These are phyloP conservation scores for Hymenoscyphus fructigenus DNA, from an alignment of 2,329 filamentous ascomycete species.

Conservation along the genomic window DNA sequence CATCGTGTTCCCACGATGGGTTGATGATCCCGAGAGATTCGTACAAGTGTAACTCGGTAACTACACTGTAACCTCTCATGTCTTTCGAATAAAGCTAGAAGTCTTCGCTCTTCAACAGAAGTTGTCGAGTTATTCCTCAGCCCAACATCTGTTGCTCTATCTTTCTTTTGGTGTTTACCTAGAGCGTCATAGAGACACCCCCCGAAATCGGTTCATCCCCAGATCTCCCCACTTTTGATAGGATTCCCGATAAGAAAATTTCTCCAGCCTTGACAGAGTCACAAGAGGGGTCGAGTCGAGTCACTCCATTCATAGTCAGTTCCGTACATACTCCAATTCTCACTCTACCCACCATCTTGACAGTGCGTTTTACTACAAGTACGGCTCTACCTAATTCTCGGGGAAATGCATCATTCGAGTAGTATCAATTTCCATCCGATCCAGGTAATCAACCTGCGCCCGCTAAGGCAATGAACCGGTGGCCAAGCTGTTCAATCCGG, in stretches of 20 bases:
- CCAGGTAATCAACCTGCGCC: constrained; percentile 28
- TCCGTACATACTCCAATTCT: not conserved
- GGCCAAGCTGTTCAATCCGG: constrained; percentile 16
- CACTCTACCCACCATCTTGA: not conserved
- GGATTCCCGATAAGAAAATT: not conserved
- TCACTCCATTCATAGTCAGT: not conserved
- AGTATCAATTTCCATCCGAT: constrained; percentile 21
- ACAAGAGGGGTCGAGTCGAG: not conserved
- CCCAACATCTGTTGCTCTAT: too few species aligned
- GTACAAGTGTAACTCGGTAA: too few species aligned
- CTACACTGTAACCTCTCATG: too few species aligned
- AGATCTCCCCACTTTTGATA: constrained; percentile 5
- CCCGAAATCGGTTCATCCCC: not conserved
- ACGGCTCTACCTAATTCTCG: constrained; percentile 3
- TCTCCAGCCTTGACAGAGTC: not conserved
- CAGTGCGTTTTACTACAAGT: not conserved
- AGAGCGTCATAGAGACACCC: too few species aligned
- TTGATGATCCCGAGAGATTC: too few species aligned
- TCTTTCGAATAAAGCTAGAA: too few species aligned
- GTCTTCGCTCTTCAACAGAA: too few species aligned
- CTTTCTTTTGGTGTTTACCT: not conserved
- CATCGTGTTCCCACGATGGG: too few species aligned
- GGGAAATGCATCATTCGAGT: constrained; percentile 27
- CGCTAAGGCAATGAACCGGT: constrained; percentile 30
- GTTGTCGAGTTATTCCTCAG: too few species aligned